phyloP scores from a whole-genome alignment of 176 grass and related monocot genomes.

The Oryza australiensis region DNA sequence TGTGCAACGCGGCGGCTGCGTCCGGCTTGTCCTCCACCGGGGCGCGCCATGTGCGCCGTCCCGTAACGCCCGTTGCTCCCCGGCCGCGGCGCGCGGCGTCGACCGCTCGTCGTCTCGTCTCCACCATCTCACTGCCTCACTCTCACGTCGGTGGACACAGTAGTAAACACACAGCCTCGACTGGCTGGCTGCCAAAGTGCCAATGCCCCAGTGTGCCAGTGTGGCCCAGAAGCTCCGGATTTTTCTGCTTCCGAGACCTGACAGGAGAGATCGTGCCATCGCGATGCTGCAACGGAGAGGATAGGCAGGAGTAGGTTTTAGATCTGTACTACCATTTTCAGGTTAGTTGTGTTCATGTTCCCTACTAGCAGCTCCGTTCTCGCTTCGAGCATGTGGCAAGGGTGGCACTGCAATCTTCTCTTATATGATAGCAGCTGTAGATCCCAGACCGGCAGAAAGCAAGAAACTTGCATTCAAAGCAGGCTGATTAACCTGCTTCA shows the following conservation, averaged over 20 bases:
- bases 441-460: not conserved
- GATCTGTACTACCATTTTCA: not conserved
- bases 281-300: not conserved
- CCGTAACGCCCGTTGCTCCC: not conserved
- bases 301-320: not conserved
- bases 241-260: not conserved
- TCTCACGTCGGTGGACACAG: not conserved
- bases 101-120: not conserved
- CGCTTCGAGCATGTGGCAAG: slow-evolving; percentile 3
- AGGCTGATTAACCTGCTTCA: not conserved
- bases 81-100: not conserved
- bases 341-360: not conserved
- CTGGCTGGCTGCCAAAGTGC: not conserved
- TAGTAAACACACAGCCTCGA: not conserved
- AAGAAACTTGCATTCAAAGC: not conserved
- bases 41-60: slow-evolving; percentile 33
- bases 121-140: not conserved
- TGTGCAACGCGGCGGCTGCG: not conserved
- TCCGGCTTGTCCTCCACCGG: slow-evolving; percentile 2
- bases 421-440: too few species aligned
- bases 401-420: not conserved
- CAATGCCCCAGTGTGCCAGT: not conserved
- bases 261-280: not conserved
- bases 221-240: not conserved
- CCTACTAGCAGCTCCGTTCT: not conserved